phyloP scores from a whole-genome alignment of 176 grass and related monocot species.

The Leersia perrieri region DNA sequence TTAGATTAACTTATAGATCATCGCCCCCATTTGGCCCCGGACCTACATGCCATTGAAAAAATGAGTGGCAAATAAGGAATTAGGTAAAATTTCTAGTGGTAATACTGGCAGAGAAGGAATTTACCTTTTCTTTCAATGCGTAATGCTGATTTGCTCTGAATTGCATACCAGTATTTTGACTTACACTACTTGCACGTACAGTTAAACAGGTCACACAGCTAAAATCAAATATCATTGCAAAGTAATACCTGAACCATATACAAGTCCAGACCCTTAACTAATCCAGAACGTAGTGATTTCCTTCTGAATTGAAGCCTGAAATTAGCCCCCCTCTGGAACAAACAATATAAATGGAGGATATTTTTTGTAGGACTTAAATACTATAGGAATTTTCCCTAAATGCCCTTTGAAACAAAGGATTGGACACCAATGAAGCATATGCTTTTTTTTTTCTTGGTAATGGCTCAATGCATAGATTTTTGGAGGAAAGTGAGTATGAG shows the following conservation, averaged over 20 bases:
- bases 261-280: neutral
- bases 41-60: too few species aligned
- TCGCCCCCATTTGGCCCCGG: too few species aligned
- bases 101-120: neutral
- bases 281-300: neutral
- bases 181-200: neutral
- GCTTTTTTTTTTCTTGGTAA: too few species aligned
- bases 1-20: neutral
- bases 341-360: too few species aligned
- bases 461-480: too few species aligned
- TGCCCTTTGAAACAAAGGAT: too few species aligned
- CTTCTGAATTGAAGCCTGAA: neutral
- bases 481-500: too few species aligned
- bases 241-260: neutral
- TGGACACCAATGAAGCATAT: too few species aligned
- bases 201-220: neutral
- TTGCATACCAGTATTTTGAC: slow-evolving; percentile 5
- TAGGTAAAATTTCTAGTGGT: neutral
- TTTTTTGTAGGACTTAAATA: too few species aligned
- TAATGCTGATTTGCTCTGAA: neutral
- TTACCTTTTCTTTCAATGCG: neutral
- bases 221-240: slow-evolving; percentile 18
- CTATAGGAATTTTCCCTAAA: too few species aligned
- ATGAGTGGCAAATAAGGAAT: neutral
- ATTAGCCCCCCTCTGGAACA: too few species aligned